Conservation (phyloP, 1,284 basidiomycete genomes). For the Ganoderma meredithae region DNA sequence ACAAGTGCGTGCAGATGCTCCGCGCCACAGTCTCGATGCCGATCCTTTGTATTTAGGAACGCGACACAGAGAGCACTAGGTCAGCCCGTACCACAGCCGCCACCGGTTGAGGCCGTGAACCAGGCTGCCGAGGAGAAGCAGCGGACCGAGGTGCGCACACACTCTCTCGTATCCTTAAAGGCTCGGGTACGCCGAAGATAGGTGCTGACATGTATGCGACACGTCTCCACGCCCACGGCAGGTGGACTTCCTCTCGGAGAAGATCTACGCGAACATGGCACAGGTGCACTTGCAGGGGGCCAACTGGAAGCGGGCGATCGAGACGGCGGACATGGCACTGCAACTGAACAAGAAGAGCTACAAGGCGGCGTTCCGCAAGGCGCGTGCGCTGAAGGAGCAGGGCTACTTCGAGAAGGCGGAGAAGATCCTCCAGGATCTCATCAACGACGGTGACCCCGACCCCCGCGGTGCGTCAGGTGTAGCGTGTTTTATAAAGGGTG, state of each 20-base stretch:
- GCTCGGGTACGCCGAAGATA: background rate
- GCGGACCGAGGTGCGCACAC: constrained; percentile 45
- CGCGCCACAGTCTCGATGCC: background rate
- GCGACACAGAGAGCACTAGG: constrained; percentile 33
- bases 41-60: constrained; percentile 28
- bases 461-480: constrained; percentile 49
- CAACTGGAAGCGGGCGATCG: constrained; percentile 78
- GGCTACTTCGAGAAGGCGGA: constrained; percentile 79
- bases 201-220: background rate
- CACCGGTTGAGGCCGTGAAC: constrained; percentile 32
- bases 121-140: constrained; percentile 40
- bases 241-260: constrained; percentile 78
- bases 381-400: constrained; percentile 76
- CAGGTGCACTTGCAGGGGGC: constrained; percentile 79
- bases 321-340: constrained; percentile 80
- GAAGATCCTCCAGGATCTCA: constrained; percentile 66
- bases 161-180: background rate
- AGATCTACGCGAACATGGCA: constrained; percentile 83
- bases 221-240: constrained; percentile 38
- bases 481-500: background rate
- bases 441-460: constrained; percentile 66
- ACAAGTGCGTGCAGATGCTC: constrained; percentile 60
- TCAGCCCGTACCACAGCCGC: constrained; percentile 26
- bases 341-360: constrained; percentile 75
- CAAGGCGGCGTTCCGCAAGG: constrained; percentile 82